Evolutionary conservation across 108 stramenopile genomes (phyloP).

Genomic region (Nannochloropsis salina): DNA sequence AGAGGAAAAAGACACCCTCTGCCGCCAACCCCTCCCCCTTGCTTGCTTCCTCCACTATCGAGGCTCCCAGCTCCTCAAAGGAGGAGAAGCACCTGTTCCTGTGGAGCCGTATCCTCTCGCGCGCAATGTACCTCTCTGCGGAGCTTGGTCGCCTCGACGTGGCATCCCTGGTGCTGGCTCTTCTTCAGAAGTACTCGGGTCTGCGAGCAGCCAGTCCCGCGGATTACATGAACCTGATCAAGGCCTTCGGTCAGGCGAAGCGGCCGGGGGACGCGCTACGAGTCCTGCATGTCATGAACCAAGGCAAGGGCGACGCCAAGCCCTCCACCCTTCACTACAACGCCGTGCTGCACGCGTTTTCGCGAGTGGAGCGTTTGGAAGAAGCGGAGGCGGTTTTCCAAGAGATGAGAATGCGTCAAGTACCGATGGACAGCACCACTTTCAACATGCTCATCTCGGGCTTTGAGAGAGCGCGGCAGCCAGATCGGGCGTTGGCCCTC

Average conservation of each 20-base stretch:
- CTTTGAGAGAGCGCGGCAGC: conserved; percentile 1
- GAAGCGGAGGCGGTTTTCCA: neutral
- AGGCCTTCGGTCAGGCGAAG: neutral
- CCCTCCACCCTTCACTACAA: neutral
- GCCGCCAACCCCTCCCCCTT: neutral
- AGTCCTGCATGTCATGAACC: neutral
- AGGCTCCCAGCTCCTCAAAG: neutral
- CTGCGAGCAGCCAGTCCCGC: neutral
- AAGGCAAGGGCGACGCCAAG: conserved; percentile 13
- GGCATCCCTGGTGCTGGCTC: neutral
- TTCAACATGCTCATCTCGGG: conserved; percentile 14
- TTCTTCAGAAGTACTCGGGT: neutral
- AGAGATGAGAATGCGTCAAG: neutral
- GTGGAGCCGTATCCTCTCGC: neutral
- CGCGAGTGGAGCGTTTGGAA: neutral
- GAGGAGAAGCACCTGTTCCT: neutral
- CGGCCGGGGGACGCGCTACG: conserved; percentile 13
- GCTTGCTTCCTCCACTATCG: neutral
- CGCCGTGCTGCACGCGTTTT: conserved; percentile 10
- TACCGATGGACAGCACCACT: neutral
- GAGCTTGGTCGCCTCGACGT: neutral
- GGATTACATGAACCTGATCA: conserved; percentile 15
- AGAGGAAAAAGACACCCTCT: neutral
- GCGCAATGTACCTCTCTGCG: neutral
- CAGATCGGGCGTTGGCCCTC: neutral